Evolutionary conservation across 352 stramenopile genomes (phyloP).

Genomic region (Phytophthora litchii): DNA sequence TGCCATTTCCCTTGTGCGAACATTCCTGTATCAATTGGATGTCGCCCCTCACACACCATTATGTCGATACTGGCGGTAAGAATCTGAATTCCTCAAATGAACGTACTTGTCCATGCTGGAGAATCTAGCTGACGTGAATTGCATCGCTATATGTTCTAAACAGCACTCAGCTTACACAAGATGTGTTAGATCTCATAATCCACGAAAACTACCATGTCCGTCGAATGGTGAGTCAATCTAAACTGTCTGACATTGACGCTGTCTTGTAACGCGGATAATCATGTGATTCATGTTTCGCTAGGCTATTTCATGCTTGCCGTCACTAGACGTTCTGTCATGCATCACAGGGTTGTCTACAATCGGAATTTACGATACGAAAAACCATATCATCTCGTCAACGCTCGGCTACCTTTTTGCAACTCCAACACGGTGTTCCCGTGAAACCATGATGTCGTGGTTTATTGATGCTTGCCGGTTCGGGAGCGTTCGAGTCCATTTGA

Average conservation of each 20-base stretch:
- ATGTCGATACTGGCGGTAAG: constrained; percentile 38
- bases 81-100: background rate
- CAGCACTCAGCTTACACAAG: constrained; percentile 37
- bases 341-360: constrained; percentile 20
- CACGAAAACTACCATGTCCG: constrained; percentile 19
- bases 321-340: constrained; percentile 26
- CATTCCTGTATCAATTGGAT: constrained; percentile 40
- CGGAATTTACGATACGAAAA: constrained; percentile 5
- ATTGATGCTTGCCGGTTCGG: constrained; percentile 41
- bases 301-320: constrained; percentile 40
- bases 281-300: constrained; percentile 9
- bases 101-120: background rate
- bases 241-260: background rate
- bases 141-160: background rate
- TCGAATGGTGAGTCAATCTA: constrained; percentile 20
- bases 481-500: constrained; percentile 1
- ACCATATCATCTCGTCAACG: constrained; percentile 2
- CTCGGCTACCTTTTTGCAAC: constrained; percentile 36
- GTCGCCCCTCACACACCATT: constrained; percentile 16
- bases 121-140: constrained; percentile 6
- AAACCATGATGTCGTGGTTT: constrained; percentile 33
- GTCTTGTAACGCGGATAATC: background rate
- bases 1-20: constrained; percentile 31
- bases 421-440: constrained; percentile 13
- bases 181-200: constrained; percentile 21